Conservation (phyloP, 2,329 filamentous ascomycete genomes). For the Arthrobotrys musiformis region DNA sequence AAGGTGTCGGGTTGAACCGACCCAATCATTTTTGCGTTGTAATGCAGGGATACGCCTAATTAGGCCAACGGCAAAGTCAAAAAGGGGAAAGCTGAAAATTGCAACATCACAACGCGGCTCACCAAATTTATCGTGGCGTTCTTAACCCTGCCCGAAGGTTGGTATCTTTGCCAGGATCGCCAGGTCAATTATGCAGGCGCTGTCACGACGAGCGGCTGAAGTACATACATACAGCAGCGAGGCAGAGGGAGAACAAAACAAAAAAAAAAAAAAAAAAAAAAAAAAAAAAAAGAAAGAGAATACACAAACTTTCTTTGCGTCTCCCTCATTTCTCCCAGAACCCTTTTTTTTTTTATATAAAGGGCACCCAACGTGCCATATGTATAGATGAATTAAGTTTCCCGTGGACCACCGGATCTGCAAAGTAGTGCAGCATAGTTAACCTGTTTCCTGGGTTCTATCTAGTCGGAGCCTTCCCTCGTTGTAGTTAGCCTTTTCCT, state of each 20-base stretch:
- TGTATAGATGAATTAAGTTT: too few relatives aligned
- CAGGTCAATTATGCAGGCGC: conserved; percentile 3
- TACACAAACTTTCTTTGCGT: too few relatives aligned
- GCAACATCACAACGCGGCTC: conserved; percentile 27
- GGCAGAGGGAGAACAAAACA: background rate
- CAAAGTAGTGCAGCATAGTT: background rate
- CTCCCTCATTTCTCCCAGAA: background rate
- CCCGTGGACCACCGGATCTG: conserved; percentile 1
- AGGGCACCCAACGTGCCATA: background rate
- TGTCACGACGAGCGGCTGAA: conserved; percentile 2
- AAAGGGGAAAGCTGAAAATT: conserved; percentile 23
- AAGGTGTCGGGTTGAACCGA: conserved; percentile 8
- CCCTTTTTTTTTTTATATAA: conserved; percentile 18
- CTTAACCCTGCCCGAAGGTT: conserved; percentile 4
- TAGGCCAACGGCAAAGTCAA: background rate
- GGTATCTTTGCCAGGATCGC: background rate
- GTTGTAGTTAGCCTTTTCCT: background rate
- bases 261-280: too few relatives aligned
- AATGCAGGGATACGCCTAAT: background rate
- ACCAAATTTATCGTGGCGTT: background rate
- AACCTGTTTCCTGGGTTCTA: conserved; percentile 8
- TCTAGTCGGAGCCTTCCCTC: background rate
- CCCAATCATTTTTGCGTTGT: background rate
- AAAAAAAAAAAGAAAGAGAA: too few relatives aligned
- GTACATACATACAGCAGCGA: background rate